A percentile compares a stretch with the other conserved stretches of the same genome.
These are phyloP conservation scores for Eutrema japonicum DNA, from an alignment of 345 rosid genomes.

Conservation along the genomic window DNA sequence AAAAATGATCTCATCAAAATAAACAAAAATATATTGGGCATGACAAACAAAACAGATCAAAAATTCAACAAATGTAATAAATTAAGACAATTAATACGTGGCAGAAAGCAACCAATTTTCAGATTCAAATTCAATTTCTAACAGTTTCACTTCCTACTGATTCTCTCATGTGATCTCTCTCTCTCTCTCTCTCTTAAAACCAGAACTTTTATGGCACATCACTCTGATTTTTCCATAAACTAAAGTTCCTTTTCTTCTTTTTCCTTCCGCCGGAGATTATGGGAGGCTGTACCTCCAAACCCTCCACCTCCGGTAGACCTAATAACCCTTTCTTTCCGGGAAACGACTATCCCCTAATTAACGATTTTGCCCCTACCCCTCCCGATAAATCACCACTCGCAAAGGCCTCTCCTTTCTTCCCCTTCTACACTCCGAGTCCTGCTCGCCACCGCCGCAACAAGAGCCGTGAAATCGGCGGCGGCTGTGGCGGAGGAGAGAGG, in stretches of 20 bases:
- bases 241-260: not conserved
- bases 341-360: constrained; percentile 43
- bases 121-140: constrained; percentile 40
- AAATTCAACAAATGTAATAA: constrained; percentile 13
- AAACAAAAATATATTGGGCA: not conserved
- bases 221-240: not conserved
- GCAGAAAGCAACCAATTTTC: constrained; percentile 33
- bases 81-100: constrained; percentile 30
- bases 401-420: constrained; percentile 56
- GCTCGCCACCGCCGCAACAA: constrained; percentile 55
- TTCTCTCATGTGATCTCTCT: constrained; percentile 28
- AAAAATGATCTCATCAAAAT: constrained; percentile 1
- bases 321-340: constrained; percentile 63
- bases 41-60: constrained; percentile 20
- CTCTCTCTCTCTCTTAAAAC: constrained; percentile 24
- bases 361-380: constrained; percentile 32
- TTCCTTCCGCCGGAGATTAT: constrained; percentile 47
- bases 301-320: constrained; percentile 51
- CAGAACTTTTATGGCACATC: constrained; percentile 16
- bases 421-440: constrained; percentile 70
- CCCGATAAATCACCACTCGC: constrained; percentile 25
- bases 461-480: constrained; percentile 39
- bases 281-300: constrained; percentile 82
- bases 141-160: constrained; percentile 29
- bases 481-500: constrained; percentile 17